Evolutionary conservation across 192 early-diverging fungal species (phyloP), one percentile per base, ranked within the genome.

Genomic region (Coemansia sp.): DNA sequence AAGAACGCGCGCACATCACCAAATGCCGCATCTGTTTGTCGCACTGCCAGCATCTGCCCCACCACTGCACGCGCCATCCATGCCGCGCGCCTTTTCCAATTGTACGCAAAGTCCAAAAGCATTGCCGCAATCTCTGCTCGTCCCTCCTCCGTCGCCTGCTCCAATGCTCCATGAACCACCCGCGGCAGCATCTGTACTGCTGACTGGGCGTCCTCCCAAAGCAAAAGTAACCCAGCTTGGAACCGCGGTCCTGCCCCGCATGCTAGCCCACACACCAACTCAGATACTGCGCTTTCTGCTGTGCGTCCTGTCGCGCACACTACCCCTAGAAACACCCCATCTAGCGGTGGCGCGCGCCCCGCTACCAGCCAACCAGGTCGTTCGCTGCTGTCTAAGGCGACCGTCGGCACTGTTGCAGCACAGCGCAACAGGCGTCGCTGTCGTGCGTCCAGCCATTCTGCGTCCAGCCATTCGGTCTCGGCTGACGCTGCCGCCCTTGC

Each of bases 1-100:
- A 74, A 64, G 30, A 81, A 81, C 51, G 64, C 62, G 56, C 78
- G 78, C 18, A 81, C 68, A 44, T 81, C 78, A 14, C 72, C 54
- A 54, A 65, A 81, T 18, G 49, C 49, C 8, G 32, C 25, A 24
- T 74, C 72, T 4, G 74, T 58, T 59, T 65, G 61, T 0, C 78
- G 78, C 16, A 58, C 60, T 19, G 71, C 68, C 28, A 81, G 56
- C 12, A 60, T 65, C 2, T 73, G 55, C 5, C 34, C 32, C 27
- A 81, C 69, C 16, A 71, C 59, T 6, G 64, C 63, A 23, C 65
- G 62, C 5, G 69, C 69, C 51, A 81, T 60, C 14, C 49, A 47
- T 21, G 78, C 72, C 16, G 78, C 68, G 14, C 71, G 52, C 27
- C 62, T 25, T 19, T 56, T 54, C 78, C 78, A 81, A 58, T 81